Base-by-base conservation (phyloP, 176 grass and related monocot species). In the Triticum urartu region DNA sequence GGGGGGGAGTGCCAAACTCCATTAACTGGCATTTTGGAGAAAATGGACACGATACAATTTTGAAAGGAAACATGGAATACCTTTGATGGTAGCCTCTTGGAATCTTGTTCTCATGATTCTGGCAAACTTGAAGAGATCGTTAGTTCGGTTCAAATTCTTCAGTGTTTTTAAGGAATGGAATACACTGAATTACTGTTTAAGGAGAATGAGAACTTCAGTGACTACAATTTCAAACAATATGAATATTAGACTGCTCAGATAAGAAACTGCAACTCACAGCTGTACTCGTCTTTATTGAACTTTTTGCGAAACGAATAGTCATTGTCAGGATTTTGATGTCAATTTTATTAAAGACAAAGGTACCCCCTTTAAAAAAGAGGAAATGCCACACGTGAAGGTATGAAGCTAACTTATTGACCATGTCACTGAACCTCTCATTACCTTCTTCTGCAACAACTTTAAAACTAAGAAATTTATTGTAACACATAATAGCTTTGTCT, bases 341-440 rank as follows among this genome's bases (percentile, higher is more conserved):
- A 87, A 98, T 81, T 89, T 94, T 98, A 88, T 84, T 88, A 87
- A 95, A 98, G 78, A 95, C 83, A 56, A 98, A 98, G 87, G 74
- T 92, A 70, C 94, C 90, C 5, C 93, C 93, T 82, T 82, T 1
- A 56, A 56, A 6, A 18, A 56, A 7, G 39, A 24, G 11, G 22
- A 81, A 68, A 58, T 86, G 83, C 83, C 66, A 89, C 12, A 78
- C 1, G 1, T 52, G 11, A 79, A 72, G 32, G 48, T 32, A 52
- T 45, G 21, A 72, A 79, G 25, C 14, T 68, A 9, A 69, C 85
- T 77, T 28, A 73, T 68, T 47, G 32, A 78, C 1, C 72, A 35
- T 25, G 75, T 12, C 17, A 26, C 0, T 11, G 34, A 85, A 50
- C 20, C 24, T 79, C 26, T 22, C n/a, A 83, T 83, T 95, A 98